A percentile compares a stretch with the other conserved stretches of the same genome.
These are phyloP conservation scores for Gymnopus androsaceus DNA, from an alignment of 1,284 basidiomycete species.

Conservation along the genomic window DNA sequence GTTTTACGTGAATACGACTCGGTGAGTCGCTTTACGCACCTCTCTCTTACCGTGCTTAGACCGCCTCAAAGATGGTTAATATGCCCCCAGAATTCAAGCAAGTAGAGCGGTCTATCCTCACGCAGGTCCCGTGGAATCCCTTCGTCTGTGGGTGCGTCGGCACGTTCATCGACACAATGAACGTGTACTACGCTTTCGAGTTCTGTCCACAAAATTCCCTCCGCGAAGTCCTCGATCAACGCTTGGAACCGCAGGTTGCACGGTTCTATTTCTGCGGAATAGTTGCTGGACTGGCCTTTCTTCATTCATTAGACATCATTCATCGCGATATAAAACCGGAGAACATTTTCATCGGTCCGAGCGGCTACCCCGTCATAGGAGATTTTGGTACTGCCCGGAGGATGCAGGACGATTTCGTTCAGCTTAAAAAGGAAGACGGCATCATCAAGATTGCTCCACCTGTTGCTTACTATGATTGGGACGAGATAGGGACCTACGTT, in stretches of 20 bases:
- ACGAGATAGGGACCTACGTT: constrained; percentile 58
- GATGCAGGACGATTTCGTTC: constrained; percentile 26
- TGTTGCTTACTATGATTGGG: constrained; percentile 40
- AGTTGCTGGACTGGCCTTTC: constrained; percentile 69
- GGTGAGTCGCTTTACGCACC: constrained; percentile 22
- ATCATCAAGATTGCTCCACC: constrained; percentile 34
- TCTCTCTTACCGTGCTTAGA: not conserved
- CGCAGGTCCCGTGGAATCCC: constrained; percentile 50
- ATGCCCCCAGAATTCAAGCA: constrained; percentile 2
- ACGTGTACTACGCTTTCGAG: constrained; percentile 53
- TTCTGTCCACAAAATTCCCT: constrained; percentile 45
- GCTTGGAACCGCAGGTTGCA: constrained; percentile 31
- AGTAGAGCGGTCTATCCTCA: constrained; percentile 42
- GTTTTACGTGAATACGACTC: constrained; percentile 29
- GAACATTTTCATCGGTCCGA: constrained; percentile 32
- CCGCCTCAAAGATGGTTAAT: not conserved
- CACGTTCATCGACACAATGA: constrained; percentile 44
- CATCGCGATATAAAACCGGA: constrained; percentile 12
- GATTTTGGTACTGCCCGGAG: constrained; percentile 72
- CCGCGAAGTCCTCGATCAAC: constrained; percentile 34
- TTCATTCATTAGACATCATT: constrained; percentile 34
- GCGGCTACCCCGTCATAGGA: constrained; percentile 67
- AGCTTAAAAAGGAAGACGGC: not conserved
- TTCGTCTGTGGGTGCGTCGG: constrained; percentile 48
- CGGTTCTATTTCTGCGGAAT: constrained; percentile 62